Evolutionary conservation across 73 alveolate genomes (phyloP).

Genomic region (Blepharisma japonicum): DNA sequence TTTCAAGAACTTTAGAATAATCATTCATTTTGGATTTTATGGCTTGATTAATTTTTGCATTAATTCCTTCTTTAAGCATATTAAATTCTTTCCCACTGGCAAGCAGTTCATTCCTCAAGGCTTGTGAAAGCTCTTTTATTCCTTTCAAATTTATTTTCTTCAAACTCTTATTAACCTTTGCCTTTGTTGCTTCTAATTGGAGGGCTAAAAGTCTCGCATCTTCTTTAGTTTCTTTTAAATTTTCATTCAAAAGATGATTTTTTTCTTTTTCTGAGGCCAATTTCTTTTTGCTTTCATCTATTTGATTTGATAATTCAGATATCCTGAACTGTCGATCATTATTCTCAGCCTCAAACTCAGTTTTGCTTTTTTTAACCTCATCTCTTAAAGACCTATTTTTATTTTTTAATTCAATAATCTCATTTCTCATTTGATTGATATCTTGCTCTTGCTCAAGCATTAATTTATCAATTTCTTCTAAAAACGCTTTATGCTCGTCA

Average conservation of each 20-base stretch:
- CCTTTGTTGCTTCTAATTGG: too few relatives aligned
- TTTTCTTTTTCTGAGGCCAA: neutral
- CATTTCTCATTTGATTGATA: conserved; percentile 11
- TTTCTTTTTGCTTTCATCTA: conserved; percentile 29
- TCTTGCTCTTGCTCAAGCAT: conserved; percentile 52
- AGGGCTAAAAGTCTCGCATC: too few relatives aligned
- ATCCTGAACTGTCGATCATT: conserved; percentile 30
- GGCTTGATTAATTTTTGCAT: too few relatives aligned
- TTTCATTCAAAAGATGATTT: conserved; percentile 19
- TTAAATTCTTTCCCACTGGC: too few relatives aligned
- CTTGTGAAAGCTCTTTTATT: too few relatives aligned
- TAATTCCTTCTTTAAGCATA: too few relatives aligned
- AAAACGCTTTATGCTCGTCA: conserved; percentile 47
- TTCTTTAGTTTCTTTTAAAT: neutral
- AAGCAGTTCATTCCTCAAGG: too few relatives aligned
- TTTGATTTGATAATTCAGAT: conserved; percentile 27
- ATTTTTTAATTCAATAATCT: conserved; percentile 9
- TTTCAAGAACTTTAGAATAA: too few relatives aligned
- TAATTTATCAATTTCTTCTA: conserved; percentile 50
- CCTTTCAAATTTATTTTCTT: too few relatives aligned
- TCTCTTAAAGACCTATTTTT: conserved; percentile 29
- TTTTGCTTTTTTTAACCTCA: conserved; percentile 26
- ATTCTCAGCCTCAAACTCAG: conserved; percentile 23
- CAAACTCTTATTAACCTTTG: too few relatives aligned
- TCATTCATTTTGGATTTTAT: too few relatives aligned